Conservation (phyloP, 2,329 filamentous ascomycete species). For the Ophiostoma perfectum region DNA sequence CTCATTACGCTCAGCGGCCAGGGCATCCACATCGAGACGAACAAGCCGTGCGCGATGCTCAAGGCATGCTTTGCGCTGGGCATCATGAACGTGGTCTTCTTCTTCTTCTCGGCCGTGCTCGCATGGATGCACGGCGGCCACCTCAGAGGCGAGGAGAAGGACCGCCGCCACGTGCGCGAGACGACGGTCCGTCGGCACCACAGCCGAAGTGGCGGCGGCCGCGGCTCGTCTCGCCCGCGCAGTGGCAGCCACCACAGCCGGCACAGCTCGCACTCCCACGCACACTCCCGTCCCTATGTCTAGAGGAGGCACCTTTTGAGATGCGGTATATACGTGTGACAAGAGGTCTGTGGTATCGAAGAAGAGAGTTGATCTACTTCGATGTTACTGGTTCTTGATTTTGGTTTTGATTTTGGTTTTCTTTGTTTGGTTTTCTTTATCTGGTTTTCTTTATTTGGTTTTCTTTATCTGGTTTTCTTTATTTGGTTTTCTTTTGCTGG, state of each 20-base stretch:
- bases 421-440: not conserved
- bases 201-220: slow-evolving; percentile 34
- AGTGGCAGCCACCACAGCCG: slow-evolving; percentile 39
- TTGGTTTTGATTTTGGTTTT: slow-evolving; percentile 29
- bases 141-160: slow-evolving; percentile 38
- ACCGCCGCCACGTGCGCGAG: slow-evolving; percentile 46
- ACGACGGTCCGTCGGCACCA: slow-evolving; percentile 39
- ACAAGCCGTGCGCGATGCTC: slow-evolving; percentile 85
- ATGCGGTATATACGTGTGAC: not conserved
- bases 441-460: not conserved
- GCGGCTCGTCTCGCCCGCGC: slow-evolving; percentile 39
- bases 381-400: not conserved
- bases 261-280: slow-evolving; percentile 46
- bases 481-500: slow-evolving; percentile 29
- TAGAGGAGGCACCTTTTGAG: slow-evolving; percentile 26
- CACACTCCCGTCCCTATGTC: slow-evolving; percentile 49
- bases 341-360: not conserved
- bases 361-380: not conserved
- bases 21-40: slow-evolving; percentile 48
- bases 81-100: slow-evolving; percentile 82
- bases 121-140: slow-evolving; percentile 55
- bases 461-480: slow-evolving; percentile 7
- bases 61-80: slow-evolving; percentile 85
- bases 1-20: slow-evolving; percentile 53
- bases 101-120: slow-evolving; percentile 69